Evolutionary conservation across 1,284 basidiomycete species (phyloP).

Genomic region (Ceratorhiza oryzae-sativae): DNA sequence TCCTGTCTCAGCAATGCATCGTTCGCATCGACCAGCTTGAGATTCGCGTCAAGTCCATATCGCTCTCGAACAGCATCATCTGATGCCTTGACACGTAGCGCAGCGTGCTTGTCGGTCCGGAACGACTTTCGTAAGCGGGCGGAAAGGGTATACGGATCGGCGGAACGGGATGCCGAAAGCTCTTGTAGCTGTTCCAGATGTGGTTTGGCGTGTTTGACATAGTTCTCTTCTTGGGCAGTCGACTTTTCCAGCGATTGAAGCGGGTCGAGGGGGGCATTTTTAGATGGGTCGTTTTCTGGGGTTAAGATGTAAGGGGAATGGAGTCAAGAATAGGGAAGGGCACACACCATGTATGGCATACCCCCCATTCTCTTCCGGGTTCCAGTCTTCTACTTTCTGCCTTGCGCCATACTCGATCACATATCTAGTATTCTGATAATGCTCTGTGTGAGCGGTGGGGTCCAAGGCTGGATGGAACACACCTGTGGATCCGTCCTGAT

Average conservation of each 20-base stretch:
- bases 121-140: constrained; percentile 77
- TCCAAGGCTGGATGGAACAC: constrained; percentile 41
- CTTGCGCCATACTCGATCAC: constrained; percentile 90
- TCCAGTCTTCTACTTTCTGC: constrained; percentile 94
- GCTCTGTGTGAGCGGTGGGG: not conserved
- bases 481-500: constrained; percentile 98
- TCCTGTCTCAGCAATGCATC: constrained; percentile 61
- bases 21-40: constrained; percentile 64
- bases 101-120: constrained; percentile 82
- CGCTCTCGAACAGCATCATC: constrained; percentile 74
- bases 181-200: constrained; percentile 80
- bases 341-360: constrained; percentile 82
- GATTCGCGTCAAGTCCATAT: constrained; percentile 73
- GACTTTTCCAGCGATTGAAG: constrained; percentile 89
- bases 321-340: constrained; percentile 7
- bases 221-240: constrained; percentile 74
- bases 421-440: constrained; percentile 85
- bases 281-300: constrained; percentile 74
- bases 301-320: constrained; percentile 12
- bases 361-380: constrained; percentile 93
- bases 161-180: constrained; percentile 73
- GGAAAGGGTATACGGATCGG: constrained; percentile 86
- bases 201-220: constrained; percentile 73
- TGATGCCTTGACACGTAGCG: constrained; percentile 65
- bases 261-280: constrained; percentile 70